phyloP scores from a whole-genome alignment of 1,284 basidiomycete species.

The Ustilago xerochloae region DNA sequence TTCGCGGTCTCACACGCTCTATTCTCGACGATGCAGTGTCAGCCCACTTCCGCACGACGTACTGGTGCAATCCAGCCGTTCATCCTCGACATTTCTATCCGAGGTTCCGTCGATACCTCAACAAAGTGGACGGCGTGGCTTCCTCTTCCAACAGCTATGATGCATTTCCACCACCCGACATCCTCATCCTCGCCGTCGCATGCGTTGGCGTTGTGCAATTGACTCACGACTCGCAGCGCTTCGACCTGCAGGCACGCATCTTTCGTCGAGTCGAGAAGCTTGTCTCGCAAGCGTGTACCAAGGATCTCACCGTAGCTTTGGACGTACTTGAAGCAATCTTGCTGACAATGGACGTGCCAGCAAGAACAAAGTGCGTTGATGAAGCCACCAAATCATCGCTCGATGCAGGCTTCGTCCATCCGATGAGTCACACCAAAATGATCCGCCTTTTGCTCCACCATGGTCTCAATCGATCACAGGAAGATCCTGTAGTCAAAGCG shows the following conservation, averaged over 20 bases:
- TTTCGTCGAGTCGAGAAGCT: constrained; percentile 34
- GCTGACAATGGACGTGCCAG: constrained; percentile 29
- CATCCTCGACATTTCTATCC: constrained; percentile 34
- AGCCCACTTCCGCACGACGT: constrained; percentile 33
- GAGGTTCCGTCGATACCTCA: constrained; percentile 24
- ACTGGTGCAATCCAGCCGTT: constrained; percentile 43
- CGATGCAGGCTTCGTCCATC: constrained; percentile 38
- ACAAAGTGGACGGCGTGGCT: constrained; percentile 23
- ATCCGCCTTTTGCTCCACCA: constrained; percentile 33
- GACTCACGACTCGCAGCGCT: constrained; percentile 19
- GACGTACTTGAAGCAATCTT: constrained; percentile 40
- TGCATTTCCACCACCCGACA: constrained; percentile 26
- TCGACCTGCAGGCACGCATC: constrained; percentile 46
- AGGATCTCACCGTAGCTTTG: constrained; percentile 30
- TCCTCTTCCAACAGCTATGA: constrained; percentile 13
- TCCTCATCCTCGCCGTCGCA: constrained; percentile 36
- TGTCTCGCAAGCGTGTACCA: constrained; percentile 28
- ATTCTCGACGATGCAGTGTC: constrained; percentile 30
- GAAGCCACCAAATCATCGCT: constrained; percentile 25
- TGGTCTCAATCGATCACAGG: constrained; percentile 41
- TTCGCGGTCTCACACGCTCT: constrained; percentile 35
- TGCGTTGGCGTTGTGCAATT: constrained; percentile 42
- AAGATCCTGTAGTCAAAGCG: constrained; percentile 33
- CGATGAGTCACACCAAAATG: constrained; percentile 43
- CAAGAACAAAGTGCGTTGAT: constrained; percentile 24